Conservation (phyloP, 2,329 filamentous ascomycete genomes). For the Fusarium equiseti region DNA sequence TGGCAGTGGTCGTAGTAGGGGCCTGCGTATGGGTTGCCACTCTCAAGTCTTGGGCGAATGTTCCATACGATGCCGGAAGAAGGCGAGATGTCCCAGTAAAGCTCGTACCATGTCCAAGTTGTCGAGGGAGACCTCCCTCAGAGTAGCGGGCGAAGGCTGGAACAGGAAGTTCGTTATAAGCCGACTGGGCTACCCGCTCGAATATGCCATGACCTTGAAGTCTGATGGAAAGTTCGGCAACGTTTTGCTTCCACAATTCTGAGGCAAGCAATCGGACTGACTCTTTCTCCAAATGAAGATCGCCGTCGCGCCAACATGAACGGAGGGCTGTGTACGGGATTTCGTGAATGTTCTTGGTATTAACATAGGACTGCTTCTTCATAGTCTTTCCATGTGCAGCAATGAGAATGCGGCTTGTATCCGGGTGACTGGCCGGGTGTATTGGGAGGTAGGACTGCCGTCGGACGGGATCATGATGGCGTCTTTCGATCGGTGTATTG, state of each 20-base stretch:
- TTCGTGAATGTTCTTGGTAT: not conserved
- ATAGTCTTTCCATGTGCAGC: not conserved
- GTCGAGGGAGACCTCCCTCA: no score
- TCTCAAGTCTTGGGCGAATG: not conserved
- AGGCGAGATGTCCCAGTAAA: no score
- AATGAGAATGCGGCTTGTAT: not conserved
- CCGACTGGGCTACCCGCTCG: not conserved
- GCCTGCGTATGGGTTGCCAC: no score
- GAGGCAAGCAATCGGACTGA: not conserved
- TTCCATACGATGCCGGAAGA: not conserved
- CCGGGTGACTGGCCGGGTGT: not conserved
- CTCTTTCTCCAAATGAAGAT: not conserved
- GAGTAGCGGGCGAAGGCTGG: not conserved
- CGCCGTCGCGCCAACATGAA: not conserved
- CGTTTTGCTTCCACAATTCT: not conserved
- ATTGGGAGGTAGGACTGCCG: constrained; percentile 1
- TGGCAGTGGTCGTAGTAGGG: no score
- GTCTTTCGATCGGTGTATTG: not conserved
- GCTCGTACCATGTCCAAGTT: no score
- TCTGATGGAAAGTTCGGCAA: not conserved
- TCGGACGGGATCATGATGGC: not conserved
- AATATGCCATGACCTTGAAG: not conserved
- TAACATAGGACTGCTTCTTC: not conserved
- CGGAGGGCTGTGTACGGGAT: not conserved
- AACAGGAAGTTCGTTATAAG: not conserved